Conservation (phyloP, 1,284 basidiomycete species). For the Rhodotorula sp. region DNA sequence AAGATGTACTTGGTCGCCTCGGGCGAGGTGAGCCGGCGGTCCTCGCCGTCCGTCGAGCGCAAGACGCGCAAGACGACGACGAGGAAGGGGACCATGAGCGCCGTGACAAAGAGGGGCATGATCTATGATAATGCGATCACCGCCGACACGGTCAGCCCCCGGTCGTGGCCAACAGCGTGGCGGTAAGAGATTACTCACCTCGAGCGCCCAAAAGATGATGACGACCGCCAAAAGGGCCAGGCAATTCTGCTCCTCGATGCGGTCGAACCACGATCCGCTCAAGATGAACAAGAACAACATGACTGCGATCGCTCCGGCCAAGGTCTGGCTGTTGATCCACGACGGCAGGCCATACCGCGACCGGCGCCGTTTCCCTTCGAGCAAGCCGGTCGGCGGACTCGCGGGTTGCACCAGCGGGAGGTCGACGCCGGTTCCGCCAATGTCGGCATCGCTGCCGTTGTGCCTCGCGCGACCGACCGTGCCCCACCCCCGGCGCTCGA, state of each 20-base stretch:
- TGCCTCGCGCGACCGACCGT: conserved; percentile 53
- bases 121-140: conserved; percentile 57
- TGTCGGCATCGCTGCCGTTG: conserved; percentile 46
- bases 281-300: conserved; percentile 62
- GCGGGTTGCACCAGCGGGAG: conserved; percentile 53
- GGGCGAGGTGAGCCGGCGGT: conserved; percentile 60
- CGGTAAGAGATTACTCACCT: conserved; percentile 56
- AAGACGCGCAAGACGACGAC: conserved; percentile 87
- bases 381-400: conserved; percentile 30
- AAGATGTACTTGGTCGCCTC: conserved; percentile 78
- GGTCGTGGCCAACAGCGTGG: not conserved
- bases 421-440: conserved; percentile 41
- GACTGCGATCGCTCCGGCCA: conserved; percentile 62
- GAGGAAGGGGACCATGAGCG: conserved; percentile 80
- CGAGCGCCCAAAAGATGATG: conserved; percentile 93
- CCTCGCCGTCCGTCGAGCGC: conserved; percentile 61
- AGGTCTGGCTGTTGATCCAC: conserved; percentile 62
- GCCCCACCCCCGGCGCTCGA: conserved; percentile 43
- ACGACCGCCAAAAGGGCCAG: conserved; percentile 87
- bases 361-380: conserved; percentile 42
- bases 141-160: too few species aligned
- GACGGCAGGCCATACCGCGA: conserved; percentile 39
- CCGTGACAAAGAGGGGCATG: conserved; percentile 95
- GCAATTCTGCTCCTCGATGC: conserved; percentile 81
- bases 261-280: conserved; percentile 62